A percentile compares a stretch with the other conserved stretches of the same genome.
These are phyloP conservation scores for Mangifera indica DNA, from an alignment of 345 rosid genomes.

Conservation along the genomic window DNA sequence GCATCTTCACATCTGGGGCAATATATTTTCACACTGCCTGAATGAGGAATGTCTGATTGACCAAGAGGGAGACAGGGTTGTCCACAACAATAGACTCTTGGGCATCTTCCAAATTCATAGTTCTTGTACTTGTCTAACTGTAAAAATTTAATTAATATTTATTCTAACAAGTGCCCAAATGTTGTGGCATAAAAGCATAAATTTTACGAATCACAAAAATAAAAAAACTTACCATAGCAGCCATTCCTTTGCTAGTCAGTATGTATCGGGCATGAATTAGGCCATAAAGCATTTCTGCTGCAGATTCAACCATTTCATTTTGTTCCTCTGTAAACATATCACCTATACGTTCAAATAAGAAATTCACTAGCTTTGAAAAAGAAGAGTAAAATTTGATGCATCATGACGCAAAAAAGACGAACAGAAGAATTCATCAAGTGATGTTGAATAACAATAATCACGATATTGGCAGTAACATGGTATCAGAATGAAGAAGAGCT, in stretches of 20 bases:
- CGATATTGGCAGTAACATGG: neutral
- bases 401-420: neutral
- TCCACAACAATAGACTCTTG: slow-evolving; percentile 93
- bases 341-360: slow-evolving; percentile 50
- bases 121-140: slow-evolving; percentile 93
- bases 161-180: slow-evolving; percentile 14
- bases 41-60: slow-evolving; percentile 80
- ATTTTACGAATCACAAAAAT: slow-evolving; percentile 5
- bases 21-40: slow-evolving; percentile 85
- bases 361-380: slow-evolving; percentile 30
- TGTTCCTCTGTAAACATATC: slow-evolving; percentile 96
- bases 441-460: slow-evolving; percentile 1
- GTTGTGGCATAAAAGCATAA: slow-evolving; percentile 9
- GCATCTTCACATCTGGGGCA: slow-evolving; percentile 92
- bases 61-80: slow-evolving; percentile 96
- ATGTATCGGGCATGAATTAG: slow-evolving; percentile 90
- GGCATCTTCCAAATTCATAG: slow-evolving; percentile 96
- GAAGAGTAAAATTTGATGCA: neutral
- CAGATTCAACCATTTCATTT: slow-evolving; percentile 90
- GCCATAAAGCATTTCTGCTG: slow-evolving; percentile 98
- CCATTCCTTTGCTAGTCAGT: slow-evolving; percentile 92
- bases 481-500: neutral
- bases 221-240: slow-evolving; percentile 72
- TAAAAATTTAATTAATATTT: slow-evolving; percentile 6
- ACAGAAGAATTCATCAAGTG: neutral